A percentile compares a stretch with the other conserved stretches of the same genome.
These are phyloP conservation scores for Saksenaea vasiformis DNA, from an alignment of 371 early-diverging fungal genomes.

Conservation along the genomic window DNA sequence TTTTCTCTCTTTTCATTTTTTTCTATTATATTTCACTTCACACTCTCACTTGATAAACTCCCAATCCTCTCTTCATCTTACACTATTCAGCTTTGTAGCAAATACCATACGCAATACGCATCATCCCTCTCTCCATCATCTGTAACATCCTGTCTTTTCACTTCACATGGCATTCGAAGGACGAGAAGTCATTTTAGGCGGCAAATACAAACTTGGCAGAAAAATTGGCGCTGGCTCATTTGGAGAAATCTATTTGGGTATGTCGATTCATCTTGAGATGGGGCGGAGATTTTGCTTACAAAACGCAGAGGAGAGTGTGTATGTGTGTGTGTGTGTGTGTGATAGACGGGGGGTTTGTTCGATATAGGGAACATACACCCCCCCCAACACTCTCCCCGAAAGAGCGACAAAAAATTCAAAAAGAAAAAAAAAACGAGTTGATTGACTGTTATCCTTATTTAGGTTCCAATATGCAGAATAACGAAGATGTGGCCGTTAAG, in stretches of 20 bases:
- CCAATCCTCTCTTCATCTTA: conserved; percentile 1
- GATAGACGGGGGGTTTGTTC: conserved; percentile 2
- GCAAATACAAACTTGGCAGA: conserved; percentile 92
- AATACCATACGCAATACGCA: neutral
- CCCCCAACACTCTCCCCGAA: conserved; percentile 1
- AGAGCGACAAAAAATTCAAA: neutral
- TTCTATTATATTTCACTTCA: neutral
- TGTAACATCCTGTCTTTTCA: conserved; percentile 7
- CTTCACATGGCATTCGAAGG: conserved; percentile 47
- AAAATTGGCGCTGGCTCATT: conserved; percentile 99
- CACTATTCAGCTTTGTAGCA: neutral
- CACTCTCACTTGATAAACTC: neutral
- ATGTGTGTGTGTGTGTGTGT: too few species aligned
- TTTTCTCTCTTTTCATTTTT: conserved; percentile 6
- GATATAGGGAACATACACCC: conserved; percentile 1
- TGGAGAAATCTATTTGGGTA: conserved; percentile 98
- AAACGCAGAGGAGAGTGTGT: conserved; percentile 3
- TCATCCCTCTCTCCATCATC: neutral
- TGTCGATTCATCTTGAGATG: conserved; percentile 3
- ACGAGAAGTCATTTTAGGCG: conserved; percentile 61
- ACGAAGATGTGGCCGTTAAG: conserved; percentile 96
- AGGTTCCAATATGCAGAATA: conserved; percentile 91
- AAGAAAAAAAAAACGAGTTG: neutral
- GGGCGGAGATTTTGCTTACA: conserved; percentile 3
- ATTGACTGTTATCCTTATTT: conserved; percentile 5